Evolutionary conservation across 257 asterid genomes (phyloP), one percentile per base, ranked within the genome.

Genomic region (Plectranthus barbatus): DNA sequence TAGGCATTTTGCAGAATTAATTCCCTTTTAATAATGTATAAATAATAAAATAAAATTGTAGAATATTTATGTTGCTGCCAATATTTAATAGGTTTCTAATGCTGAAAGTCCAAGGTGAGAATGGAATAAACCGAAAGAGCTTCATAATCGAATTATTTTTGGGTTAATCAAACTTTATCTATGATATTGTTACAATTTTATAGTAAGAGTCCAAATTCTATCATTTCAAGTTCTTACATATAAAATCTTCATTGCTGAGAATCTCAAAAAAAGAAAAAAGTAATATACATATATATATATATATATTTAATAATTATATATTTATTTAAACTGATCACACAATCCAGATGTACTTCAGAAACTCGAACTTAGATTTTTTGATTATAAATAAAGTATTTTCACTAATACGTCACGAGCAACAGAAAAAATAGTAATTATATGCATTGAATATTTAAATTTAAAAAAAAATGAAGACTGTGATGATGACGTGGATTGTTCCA

Each of bases 61-160:
- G 45, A 39, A 36, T 67, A 56, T 20, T 18, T 19, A 13, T 18
- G 12, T 19, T 21, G 68, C 63, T 74, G 66, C 61, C 66, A 21
- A 34, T 52, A 50, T 55, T 49, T 67, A 48, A 42, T 44, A 56
- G 74, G 62, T 26, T 61, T 19, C 13, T 45, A 50, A 39, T 41
- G 50, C 39, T 62, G 49, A 56, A 71, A 71, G 71, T 56, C 72
- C 45, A 72, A 51, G 57, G 26, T 52, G n/a, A 63, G 74, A 67
- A 71, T 62, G 56, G 74, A 67, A 76, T 71, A 71, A 56, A 71
- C 68, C 60, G 44, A 71, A 70, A 62, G 72, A 49, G 44, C 9
- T 42, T 71, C 51, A 50, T 56, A 67, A 45, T 68, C 41, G 56
- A 61, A 46, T 55, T 67, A 39, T 37, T 62, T 67, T 51, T 15